Conservation (phyloP, 352 stramenopile species). For the Phytophthora hybrid region DNA sequence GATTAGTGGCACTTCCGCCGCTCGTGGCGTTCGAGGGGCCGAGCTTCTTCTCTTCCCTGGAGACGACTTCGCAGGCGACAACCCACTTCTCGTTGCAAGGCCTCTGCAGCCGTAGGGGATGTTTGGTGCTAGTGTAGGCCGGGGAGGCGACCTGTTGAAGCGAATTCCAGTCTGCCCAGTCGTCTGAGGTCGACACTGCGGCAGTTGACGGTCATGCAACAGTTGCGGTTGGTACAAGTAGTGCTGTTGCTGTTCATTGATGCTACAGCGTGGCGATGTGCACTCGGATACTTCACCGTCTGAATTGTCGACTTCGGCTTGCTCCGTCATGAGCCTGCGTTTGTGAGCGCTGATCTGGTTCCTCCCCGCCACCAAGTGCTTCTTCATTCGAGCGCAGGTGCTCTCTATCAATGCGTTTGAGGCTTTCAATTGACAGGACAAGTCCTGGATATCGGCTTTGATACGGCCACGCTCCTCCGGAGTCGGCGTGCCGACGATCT, state of each 20-base stretch:
- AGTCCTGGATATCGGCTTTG: constrained; percentile 69
- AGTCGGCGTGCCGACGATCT: constrained; percentile 58
- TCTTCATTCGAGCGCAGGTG: constrained; percentile 71
- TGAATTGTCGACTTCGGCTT: constrained; percentile 31
- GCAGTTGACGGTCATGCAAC: constrained; percentile 18
- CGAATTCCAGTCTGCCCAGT: constrained; percentile 24
- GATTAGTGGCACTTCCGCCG: constrained; percentile 34
- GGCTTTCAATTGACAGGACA: constrained; percentile 62
- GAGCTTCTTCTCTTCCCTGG: constrained; percentile 18
- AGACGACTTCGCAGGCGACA: constrained; percentile 20
- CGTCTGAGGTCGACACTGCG: constrained; percentile 19
- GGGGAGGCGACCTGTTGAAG: constrained; percentile 36
- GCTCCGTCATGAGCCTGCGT: constrained; percentile 38
- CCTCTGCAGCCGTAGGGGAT: constrained; percentile 36
- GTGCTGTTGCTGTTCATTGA: constrained; percentile 31
- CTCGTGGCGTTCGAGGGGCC: constrained; percentile 21
- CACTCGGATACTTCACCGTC: constrained; percentile 32
- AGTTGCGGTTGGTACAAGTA: constrained; percentile 24
- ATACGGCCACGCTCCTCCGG: constrained; percentile 56
- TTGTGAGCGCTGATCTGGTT: constrained; percentile 70
- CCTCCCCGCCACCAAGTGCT: constrained; percentile 50
- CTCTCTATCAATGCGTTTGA: constrained; percentile 62
- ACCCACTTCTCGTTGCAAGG: constrained; percentile 13
- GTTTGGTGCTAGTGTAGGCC: constrained; percentile 19
- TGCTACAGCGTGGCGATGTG: constrained; percentile 29